phyloP scores from a whole-genome alignment of 2,329 filamentous ascomycete species.

The Grosmannia serpens region DNA sequence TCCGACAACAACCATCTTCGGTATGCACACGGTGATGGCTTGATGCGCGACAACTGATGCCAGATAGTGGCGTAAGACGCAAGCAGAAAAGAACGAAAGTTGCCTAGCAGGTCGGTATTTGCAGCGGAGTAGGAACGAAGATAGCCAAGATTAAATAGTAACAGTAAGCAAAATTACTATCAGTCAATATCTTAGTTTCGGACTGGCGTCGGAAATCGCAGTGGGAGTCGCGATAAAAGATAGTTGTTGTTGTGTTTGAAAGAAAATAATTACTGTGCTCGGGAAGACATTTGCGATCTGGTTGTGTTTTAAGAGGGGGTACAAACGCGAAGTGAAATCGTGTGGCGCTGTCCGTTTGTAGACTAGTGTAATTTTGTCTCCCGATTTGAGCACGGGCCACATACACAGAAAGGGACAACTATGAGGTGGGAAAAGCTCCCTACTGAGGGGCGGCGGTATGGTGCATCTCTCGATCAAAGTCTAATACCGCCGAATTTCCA shows the following conservation, averaged over 20 bases:
- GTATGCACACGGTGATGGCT: not conserved
- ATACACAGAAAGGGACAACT: slow-evolving; percentile 13
- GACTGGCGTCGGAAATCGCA: not conserved
- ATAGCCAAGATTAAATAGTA: not conserved
- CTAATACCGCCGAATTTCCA: not conserved
- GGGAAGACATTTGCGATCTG: not conserved
- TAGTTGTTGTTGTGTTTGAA: not conserved
- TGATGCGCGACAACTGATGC: not conserved
- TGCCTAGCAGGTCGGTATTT: not conserved
- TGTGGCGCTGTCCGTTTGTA: slow-evolving; percentile 4
- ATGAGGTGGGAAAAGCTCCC: slow-evolving; percentile 11
- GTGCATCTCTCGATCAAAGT: slow-evolving; percentile 5
- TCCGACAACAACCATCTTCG: not conserved
- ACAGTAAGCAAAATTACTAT: not conserved
- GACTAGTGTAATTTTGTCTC: slow-evolving; percentile 2
- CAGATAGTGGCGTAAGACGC: not conserved
- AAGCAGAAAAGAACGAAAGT: not conserved
- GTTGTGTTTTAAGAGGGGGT: not conserved
- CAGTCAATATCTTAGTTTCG: not conserved
- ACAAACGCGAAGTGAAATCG: not conserved
- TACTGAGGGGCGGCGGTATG: slow-evolving; percentile 9
- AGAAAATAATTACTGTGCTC: not conserved
- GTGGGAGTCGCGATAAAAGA: too few relatives aligned
- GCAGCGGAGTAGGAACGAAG: not conserved
- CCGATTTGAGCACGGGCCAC: slow-evolving; percentile 9